Evolutionary conservation across 371 early-diverging fungal genomes (phyloP), one percentile per base, ranked within the genome.

Genomic region (Mortierella sp.): DNA sequence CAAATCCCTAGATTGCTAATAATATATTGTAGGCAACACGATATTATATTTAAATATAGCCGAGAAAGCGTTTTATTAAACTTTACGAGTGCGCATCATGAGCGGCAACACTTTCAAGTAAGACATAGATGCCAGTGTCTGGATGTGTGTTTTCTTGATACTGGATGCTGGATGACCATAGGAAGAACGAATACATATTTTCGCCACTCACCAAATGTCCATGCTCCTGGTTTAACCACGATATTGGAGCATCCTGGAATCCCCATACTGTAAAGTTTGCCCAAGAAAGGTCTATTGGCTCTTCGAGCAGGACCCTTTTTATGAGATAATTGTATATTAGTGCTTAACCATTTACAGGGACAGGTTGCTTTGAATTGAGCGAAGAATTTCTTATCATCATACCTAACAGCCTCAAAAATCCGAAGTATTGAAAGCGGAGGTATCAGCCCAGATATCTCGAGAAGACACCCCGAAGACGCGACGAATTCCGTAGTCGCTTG

Each of bases 211-310:
- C 38, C 60, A 86, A 77, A 55, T 84, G 82, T 48, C 89, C 89
- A 63, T 92, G 94, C 63, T 91, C 88, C 21, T 73, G 66, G 6
- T 77, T 78, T 2, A 78, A 59, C 92, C 92, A 93, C 24, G 91
- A 90, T 16, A 87, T 85, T 1, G 92, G 92, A 4, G 92, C 86
- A 63, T 93, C 92, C 58, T 86, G 85, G 68, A 88, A 92, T 5
- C 94, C 94, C 89, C 90, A 91, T 0, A 89, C 87, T 22, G 85
- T 86, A 6, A 91, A 43, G 13, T 88, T 82, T 10, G 86, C 85
- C 93, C 93, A 93, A 3, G 4, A 5, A 21, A 4, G n/a, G 8
- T 59, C 59, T 9, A 19, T 7, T 9, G 33, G 59, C 16, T 13
- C 10, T n/a, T 59, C n/a, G 3, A 59, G 4, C 11, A 22, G 24